Evolutionary conservation across 2,329 filamentous ascomycete genomes (phyloP), one percentile per base, ranked within the genome.

Genomic region (Xylaria arbuscula): DNA sequence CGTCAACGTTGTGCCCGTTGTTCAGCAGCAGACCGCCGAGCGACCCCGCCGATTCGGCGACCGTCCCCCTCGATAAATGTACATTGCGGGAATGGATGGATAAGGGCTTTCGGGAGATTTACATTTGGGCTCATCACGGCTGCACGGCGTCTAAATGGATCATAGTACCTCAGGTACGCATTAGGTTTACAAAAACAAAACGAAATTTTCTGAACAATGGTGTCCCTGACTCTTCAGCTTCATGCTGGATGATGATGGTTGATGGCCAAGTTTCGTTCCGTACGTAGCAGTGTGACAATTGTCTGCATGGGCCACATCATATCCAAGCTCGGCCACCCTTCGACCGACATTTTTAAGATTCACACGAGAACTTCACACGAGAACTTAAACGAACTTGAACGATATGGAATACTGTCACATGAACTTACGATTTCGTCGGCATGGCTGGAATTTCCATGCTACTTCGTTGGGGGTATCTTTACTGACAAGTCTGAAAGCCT

Each of bases 1-100:
- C 83, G 93, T 97, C 91, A 98, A 97, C 86, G 93, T 98, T 80
- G 90, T 97, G 78, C 86, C 91, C 76, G 94, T 99, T 77, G 88
- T 91, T 77, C 94, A 98, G 87, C 90, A 93, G 83, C 94, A 98
- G 88, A 85, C 88, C 74, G 84, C 88, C 80, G 94, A 98, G 96
- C 92, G 94, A 76, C 85, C 86, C 77, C 91, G 92, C 81, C 89
- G 93, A 81, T 94, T 92, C 85, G 87, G 86, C 80, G 89, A 92
- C 85, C 89, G 90, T 75, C 81, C 81, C 73, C 78, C 80, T 36
- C 77, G 75, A 70, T 77, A 77, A 73, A 73, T 72, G 66, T 67
- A 67, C 24, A 68, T 64, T 61, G 69, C 50, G 51, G 66, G 64
- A 68, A 59, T 63, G 69, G 82, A 75, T 69, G 72, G 74, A 74